phyloP scores from a whole-genome alignment of 2,329 filamentous ascomycete genomes.

The Botryotinia globosa region DNA sequence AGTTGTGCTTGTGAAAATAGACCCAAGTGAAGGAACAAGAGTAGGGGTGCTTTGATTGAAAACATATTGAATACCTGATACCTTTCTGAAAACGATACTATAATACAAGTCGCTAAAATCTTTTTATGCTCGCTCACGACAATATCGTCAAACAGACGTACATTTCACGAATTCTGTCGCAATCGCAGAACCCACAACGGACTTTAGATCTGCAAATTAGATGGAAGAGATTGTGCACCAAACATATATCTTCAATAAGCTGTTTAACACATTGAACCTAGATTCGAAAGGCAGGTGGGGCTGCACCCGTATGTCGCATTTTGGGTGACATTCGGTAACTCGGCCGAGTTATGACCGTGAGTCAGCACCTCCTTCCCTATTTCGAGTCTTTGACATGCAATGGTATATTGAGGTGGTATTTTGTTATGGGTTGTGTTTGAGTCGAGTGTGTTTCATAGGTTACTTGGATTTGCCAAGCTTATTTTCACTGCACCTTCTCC shows the following conservation, averaged over 20 bases:
- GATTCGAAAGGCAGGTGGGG: background rate
- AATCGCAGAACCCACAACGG: background rate
- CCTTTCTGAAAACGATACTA: background rate
- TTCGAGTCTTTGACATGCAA: background rate
- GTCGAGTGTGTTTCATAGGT: background rate
- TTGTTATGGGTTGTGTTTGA: background rate
- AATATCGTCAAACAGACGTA: background rate
- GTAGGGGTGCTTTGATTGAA: background rate
- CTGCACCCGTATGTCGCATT: background rate
- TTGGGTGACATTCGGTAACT: slow-evolving; percentile 2
- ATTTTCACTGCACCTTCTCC: background rate
- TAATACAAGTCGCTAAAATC: background rate
- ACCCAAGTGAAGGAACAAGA: background rate
- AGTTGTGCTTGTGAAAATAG: slow-evolving; percentile 11
- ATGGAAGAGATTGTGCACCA: slow-evolving; percentile 7
- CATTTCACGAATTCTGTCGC: background rate
- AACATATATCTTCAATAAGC: background rate
- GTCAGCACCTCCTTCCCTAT: background rate
- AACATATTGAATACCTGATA: slow-evolving; percentile 8
- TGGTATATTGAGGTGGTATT: background rate
- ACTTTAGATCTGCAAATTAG: background rate
- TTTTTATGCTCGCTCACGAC: background rate
- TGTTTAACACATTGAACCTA: background rate
- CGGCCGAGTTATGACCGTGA: background rate
- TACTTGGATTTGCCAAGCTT: background rate